phyloP scores from a whole-genome alignment of 73 alveolate genomes.

The Uronychia setigera region DNA sequence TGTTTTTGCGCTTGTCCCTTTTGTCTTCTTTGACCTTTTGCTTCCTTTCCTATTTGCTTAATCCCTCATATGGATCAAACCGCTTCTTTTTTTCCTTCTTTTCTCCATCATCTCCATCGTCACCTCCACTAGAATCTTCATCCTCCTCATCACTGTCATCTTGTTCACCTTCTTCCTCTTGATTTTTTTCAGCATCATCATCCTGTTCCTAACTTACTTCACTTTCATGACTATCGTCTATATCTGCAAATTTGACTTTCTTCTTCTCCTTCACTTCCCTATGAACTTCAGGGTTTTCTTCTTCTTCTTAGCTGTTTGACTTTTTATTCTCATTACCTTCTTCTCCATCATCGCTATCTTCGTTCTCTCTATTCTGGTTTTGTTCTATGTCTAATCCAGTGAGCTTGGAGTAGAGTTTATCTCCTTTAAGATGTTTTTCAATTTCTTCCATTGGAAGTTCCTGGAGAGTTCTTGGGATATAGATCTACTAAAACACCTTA shows the following conservation, averaged over 20 bases:
- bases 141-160: conserved; percentile 52
- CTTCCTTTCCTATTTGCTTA: conserved; percentile 90
- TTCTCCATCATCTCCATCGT: conserved; percentile 68
- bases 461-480: conserved; percentile 78
- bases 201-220: neutral
- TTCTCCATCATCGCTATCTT: conserved; percentile 66
- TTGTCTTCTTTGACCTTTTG: conserved; percentile 95
- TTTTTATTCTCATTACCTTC: conserved; percentile 74
- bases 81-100: conserved; percentile 78
- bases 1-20: conserved; percentile 93
- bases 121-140: conserved; percentile 55
- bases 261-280: conserved; percentile 62
- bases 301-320: conserved; percentile 62
- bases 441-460: conserved; percentile 62
- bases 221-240: neutral
- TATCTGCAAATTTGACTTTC: neutral
- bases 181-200: conserved; percentile 7
- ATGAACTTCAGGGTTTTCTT: conserved; percentile 57
- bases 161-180: conserved; percentile 52
- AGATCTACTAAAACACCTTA: conserved; percentile 63
- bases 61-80: conserved; percentile 77
- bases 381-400: conserved; percentile 38
- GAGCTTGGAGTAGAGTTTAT: neutral
- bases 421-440: conserved; percentile 24
- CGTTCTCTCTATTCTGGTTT: conserved; percentile 53